Evolutionary conservation across 2,329 filamentous ascomycete species (phyloP).

Genomic region (Monilinia aucupariae): DNA sequence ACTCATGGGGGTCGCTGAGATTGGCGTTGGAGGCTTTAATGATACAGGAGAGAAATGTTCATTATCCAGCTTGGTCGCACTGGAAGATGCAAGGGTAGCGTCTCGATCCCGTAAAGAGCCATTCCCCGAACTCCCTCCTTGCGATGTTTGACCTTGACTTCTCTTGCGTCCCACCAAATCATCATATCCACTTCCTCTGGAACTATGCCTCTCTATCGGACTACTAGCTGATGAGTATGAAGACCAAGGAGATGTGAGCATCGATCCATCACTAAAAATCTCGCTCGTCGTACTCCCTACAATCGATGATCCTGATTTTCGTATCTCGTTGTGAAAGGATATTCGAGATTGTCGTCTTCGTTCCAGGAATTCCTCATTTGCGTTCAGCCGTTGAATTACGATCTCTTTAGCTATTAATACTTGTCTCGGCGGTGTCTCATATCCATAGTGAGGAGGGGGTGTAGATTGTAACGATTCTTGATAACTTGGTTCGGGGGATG

Average conservation of each 20-base stretch:
- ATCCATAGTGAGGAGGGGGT: conserved; percentile 15
- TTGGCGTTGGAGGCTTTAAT: conserved; percentile 8
- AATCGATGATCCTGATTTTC: conserved; percentile 25
- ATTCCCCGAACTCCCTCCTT: conserved; percentile 15
- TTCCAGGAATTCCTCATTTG: conserved; percentile 32
- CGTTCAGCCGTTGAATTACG: conserved; percentile 24
- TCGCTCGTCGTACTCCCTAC: conserved; percentile 24
- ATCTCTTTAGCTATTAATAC: conserved; percentile 28
- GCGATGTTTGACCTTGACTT: conserved; percentile 24
- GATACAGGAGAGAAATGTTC: conserved; percentile 6
- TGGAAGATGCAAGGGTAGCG: conserved; percentile 5
- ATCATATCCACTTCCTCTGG: conserved; percentile 28
- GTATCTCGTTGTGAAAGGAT: conserved; percentile 28
- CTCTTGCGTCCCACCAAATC: conserved; percentile 28
- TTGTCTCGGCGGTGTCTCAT: conserved; percentile 23
- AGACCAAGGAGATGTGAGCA: conserved; percentile 11
- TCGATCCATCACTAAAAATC: conserved; percentile 18
- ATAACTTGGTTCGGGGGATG: conserved; percentile 10
- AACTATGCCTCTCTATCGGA: conserved; percentile 24
- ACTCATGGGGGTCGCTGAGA: not conserved
- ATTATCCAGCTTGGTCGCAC: conserved; percentile 6
- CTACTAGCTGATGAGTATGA: conserved; percentile 19
- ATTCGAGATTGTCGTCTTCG: conserved; percentile 27
- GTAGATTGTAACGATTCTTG: conserved; percentile 8
- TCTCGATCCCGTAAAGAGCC: conserved; percentile 17